Evolutionary conservation across 768 basidiomycete genomes (phyloP), one percentile per base, ranked within the genome.

Genomic region (Peribolospora baueri): DNA sequence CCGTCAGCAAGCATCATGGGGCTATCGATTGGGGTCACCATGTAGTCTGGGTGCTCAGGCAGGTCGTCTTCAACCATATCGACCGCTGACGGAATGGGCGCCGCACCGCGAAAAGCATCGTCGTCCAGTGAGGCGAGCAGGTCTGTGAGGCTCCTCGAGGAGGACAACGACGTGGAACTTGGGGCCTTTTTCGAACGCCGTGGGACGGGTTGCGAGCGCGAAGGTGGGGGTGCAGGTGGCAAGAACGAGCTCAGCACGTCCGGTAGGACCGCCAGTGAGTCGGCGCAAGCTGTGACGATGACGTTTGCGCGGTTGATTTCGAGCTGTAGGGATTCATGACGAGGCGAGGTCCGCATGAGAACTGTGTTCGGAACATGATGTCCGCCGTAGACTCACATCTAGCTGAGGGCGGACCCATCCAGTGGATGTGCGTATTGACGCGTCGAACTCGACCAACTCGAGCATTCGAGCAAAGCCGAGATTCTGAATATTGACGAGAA

Each of bases 41-140:
- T 71, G 63, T 90, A 97, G 63, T 88, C 84, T 50, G 73, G 68
- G 65, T 97, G 91, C 25, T 74, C 81, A 0, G 91, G 91, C 7
- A 97, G 70, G 65, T 97, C 88, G 61, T 97, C 91, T 41, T 73
- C 71, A 55, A 97, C 80, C 78, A 93, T 79, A 66, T 95, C 91
- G 10, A 84, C 79, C 7, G 78, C 75, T 0, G 4, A 6, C 38
- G 5, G 36, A 42, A 7, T 9, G 9, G n/a, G 2, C 7, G 1
- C 25, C 48, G 11, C 5, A 62, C 58, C 48, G n/a, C 61, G 51
- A 48, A 60, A 63, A 62, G 42, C 2, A 48, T 7, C 6, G 45
- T 42, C 3, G n/a, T 49, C 11, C 41, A 49, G 1, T 46, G 5
- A 5, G 58, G 13, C 39, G 50, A 10, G 5, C 48, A 9, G 42